phyloP scores from a whole-genome alignment of 352 stramenopile species.

The Phytophthora chlamydospora region DNA sequence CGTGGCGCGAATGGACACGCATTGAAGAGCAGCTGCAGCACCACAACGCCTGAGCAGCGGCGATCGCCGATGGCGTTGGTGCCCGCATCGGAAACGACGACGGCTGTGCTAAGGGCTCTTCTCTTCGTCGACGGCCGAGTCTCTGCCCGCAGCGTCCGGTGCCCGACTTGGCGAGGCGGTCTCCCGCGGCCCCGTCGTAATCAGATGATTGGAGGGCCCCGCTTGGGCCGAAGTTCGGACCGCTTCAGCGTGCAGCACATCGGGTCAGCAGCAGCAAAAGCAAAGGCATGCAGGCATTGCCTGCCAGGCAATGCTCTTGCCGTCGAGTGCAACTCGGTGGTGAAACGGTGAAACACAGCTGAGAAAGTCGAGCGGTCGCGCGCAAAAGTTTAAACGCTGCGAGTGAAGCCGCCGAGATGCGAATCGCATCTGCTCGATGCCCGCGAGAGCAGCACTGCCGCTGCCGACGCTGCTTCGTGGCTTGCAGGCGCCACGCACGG shows the following conservation, averaged over 20 bases:
- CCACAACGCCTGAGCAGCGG: too few relatives aligned
- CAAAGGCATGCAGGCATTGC: too few relatives aligned
- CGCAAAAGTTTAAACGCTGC: constrained; percentile 4
- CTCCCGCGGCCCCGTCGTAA: constrained; percentile 1
- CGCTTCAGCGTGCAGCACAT: constrained; percentile 50
- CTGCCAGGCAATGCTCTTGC: too few relatives aligned
- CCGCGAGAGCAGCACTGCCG: not conserved
- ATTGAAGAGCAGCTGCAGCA: too few relatives aligned
- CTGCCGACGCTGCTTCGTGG: not conserved
- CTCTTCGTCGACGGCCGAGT: not conserved
- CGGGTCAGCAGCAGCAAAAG: constrained; percentile 16
- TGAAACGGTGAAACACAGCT: constrained; percentile 38
- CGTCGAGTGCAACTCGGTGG: constrained; percentile 15
- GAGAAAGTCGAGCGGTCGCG: constrained; percentile 21
- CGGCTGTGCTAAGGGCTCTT: not conserved
- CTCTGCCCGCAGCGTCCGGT: too few relatives aligned
- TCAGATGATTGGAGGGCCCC: constrained; percentile 19
- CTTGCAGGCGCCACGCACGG: not conserved
- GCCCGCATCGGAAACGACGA: too few relatives aligned
- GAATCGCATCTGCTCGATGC: too few relatives aligned
- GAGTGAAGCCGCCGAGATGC: not conserved
- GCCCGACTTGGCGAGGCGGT: too few relatives aligned
- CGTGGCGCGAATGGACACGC: too few relatives aligned
- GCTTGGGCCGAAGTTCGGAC: not conserved
- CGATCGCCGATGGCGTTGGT: too few relatives aligned